phyloP scores from a whole-genome alignment of 805 yeast genomes.

The Zygotorulaspora sp. region DNA sequence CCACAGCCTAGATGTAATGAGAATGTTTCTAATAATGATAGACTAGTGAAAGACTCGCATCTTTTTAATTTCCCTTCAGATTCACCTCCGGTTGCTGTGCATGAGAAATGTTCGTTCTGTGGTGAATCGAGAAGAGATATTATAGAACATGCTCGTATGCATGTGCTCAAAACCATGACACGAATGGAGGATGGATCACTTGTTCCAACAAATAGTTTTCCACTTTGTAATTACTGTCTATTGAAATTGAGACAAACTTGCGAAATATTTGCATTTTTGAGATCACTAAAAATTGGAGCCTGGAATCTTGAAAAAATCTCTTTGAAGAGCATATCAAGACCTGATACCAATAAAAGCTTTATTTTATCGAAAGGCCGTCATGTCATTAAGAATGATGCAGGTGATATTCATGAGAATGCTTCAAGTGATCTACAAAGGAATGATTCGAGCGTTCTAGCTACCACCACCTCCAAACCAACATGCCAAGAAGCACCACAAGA shows the following conservation, averaged over 20 bases:
- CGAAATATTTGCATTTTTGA: constrained; percentile 72
- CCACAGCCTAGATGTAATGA: constrained; percentile 6
- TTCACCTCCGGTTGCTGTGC: constrained; percentile 69
- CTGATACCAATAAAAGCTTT: constrained; percentile 14
- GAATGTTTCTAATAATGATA: constrained; percentile 1
- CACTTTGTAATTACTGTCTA: constrained; percentile 79
- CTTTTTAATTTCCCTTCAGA: constrained; percentile 42
- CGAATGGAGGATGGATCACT: constrained; percentile 32
- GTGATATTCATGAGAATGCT: constrained; percentile 24
- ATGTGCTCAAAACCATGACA: constrained; percentile 52
- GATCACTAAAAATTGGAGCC: constrained; percentile 55
- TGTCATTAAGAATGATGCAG: constrained; percentile 17
- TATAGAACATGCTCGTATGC: constrained; percentile 72
- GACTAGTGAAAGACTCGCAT: constrained; percentile 31
- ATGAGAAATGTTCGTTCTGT: constrained; percentile 76
- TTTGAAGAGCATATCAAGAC: constrained; percentile 17
- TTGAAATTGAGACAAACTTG: constrained; percentile 75
- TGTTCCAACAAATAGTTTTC: constrained; percentile 42
- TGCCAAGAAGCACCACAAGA: constrained; percentile 13
- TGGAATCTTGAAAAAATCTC: constrained; percentile 52
- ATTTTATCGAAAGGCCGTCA: constrained; percentile 11
- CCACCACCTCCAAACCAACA: constrained; percentile 15
- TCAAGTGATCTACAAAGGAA: no score
- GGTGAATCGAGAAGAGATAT: constrained; percentile 70
- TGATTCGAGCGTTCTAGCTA: constrained; percentile 23